These are phyloP conservation scores for Blumeriella jaapii DNA, from an alignment of 2,329 filamentous ascomycete species.

Conservation along the genomic window DNA sequence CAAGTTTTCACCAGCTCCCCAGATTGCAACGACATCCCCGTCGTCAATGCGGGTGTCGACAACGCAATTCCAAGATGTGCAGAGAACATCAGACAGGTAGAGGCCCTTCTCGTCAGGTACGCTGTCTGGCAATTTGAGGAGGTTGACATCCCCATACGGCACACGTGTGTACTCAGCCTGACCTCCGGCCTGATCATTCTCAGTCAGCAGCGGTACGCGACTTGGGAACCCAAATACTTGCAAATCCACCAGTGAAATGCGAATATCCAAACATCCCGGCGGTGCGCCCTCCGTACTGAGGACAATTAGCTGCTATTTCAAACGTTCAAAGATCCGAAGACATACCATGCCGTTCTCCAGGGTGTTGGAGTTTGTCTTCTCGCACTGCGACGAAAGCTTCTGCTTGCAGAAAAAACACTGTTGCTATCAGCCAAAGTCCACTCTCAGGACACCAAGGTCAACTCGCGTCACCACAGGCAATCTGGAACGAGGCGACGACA, in stretches of 20 bases:
- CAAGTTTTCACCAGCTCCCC: constrained; percentile 42
- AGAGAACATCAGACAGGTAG: constrained; percentile 70
- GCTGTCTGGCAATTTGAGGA: constrained; percentile 65
- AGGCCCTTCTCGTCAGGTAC: constrained; percentile 74
- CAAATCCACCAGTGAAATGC: constrained; percentile 77
- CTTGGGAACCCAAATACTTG: too few relatives aligned
- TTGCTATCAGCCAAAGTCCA: constrained; percentile 6
- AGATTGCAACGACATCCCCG: constrained; percentile 68
- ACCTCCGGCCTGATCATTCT: constrained; percentile 40
- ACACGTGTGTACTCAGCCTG: constrained; percentile 83
- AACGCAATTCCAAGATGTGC: constrained; percentile 71
- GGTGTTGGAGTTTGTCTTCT: constrained; percentile 65
- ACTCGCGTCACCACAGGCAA: constrained; percentile 51
- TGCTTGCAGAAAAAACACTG: constrained; percentile 67
- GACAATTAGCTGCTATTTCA: neutral
- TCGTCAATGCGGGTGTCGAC: constrained; percentile 74
- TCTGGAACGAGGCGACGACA: constrained; percentile 80
- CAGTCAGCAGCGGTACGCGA: neutral
- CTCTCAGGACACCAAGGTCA: neutral
- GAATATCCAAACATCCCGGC: constrained; percentile 64
- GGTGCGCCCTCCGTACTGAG: constrained; percentile 58
- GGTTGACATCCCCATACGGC: constrained; percentile 68
- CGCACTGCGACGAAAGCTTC: constrained; percentile 70
- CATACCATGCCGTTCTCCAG: constrained; percentile 52
- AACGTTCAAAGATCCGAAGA: too few relatives aligned